These are phyloP conservation scores for Hericium coralloides DNA, from an alignment of 768 basidiomycete species.

Conservation along the genomic window DNA sequence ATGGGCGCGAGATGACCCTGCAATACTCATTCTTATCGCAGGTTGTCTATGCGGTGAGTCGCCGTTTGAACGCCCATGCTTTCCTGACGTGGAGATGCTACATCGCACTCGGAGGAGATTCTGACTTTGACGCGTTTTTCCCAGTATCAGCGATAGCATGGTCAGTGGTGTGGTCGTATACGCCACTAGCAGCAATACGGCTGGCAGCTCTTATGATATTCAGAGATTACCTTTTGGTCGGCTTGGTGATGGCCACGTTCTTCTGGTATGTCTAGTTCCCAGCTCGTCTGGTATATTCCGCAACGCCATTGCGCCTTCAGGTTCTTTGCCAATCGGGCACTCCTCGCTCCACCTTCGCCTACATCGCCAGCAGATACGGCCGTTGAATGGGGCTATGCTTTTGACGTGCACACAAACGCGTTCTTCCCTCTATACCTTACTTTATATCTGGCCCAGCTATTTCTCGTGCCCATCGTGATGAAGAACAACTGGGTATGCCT, in stretches of 20 bases:
- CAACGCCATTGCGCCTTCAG: constrained; percentile 25
- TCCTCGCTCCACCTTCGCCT: constrained; percentile 66
- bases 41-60: constrained; percentile 65
- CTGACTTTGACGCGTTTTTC: neutral
- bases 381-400: constrained; percentile 92
- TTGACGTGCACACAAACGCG: constrained; percentile 94
- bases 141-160: constrained; percentile 78
- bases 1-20: constrained; percentile 97
- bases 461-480: constrained; percentile 76
- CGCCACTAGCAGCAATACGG: constrained; percentile 43
- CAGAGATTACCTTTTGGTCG: constrained; percentile 80
- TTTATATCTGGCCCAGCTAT: constrained; percentile 82
- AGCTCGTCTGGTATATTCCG: neutral
- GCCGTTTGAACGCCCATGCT: neutral
- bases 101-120: neutral
- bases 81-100: neutral
- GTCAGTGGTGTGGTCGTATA: constrained; percentile 74
- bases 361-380: constrained; percentile 58
- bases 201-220: constrained; percentile 77
- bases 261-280: constrained; percentile 48
- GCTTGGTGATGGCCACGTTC: constrained; percentile 63
- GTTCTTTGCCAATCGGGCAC: constrained; percentile 63
- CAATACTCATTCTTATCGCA: constrained; percentile 80
- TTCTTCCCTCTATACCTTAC: constrained; percentile 93
- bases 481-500: constrained; percentile 91